A percentile compares a stretch with the other conserved stretches of the same genome.
These are phyloP conservation scores for Pleurotus citrinopileatus DNA, from an alignment of 768 basidiomycete genomes.

Conservation along the genomic window DNA sequence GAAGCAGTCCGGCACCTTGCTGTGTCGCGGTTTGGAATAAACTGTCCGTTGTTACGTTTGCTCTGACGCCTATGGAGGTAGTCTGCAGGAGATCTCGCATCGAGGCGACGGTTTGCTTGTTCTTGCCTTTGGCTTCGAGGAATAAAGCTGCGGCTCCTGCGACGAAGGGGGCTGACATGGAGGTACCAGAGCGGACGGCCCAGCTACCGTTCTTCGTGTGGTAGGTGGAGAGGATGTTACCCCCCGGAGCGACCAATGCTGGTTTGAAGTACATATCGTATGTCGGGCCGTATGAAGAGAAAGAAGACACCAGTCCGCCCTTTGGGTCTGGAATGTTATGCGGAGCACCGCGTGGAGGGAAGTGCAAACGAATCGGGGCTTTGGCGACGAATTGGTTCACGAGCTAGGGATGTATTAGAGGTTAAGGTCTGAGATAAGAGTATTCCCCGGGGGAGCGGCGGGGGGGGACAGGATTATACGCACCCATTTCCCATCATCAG, in stretches of 20 bases:
- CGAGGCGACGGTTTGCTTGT: background rate
- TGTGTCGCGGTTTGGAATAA: constrained; percentile 49
- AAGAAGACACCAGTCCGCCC: constrained; percentile 51
- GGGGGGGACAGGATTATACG: constrained; percentile 16
- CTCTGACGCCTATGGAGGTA: constrained; percentile 40
- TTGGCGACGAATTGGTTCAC: constrained; percentile 28
- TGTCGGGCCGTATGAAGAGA: constrained; percentile 42
- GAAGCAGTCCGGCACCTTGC: constrained; percentile 54
- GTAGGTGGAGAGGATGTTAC: constrained; percentile 44
- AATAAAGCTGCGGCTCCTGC: constrained; percentile 40
- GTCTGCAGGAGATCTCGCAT: constrained; percentile 39
- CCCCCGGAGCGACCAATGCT: constrained; percentile 46
- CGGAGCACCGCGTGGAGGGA: constrained; percentile 27
- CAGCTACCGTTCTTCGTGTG: constrained; percentile 34
- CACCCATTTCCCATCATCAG: constrained; percentile 54
- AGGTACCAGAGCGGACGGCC: constrained; percentile 37
- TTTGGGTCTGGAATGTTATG: constrained; percentile 41
- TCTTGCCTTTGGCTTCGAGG: constrained; percentile 33
- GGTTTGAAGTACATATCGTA: constrained; percentile 41
- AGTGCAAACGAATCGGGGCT: constrained; percentile 25
- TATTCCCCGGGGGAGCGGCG: constrained; percentile 2
- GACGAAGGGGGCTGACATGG: constrained; percentile 38
- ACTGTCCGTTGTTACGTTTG: constrained; percentile 43
- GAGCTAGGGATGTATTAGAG: constrained; percentile 23
- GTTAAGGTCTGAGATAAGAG: too few relatives aligned